A percentile compares a stretch with the other conserved stretches of the same genome.
Evolutionary conservation across 192 early-diverging fungal genomes (phyloP).

Genomic region (Physocladia obscura): DNA sequence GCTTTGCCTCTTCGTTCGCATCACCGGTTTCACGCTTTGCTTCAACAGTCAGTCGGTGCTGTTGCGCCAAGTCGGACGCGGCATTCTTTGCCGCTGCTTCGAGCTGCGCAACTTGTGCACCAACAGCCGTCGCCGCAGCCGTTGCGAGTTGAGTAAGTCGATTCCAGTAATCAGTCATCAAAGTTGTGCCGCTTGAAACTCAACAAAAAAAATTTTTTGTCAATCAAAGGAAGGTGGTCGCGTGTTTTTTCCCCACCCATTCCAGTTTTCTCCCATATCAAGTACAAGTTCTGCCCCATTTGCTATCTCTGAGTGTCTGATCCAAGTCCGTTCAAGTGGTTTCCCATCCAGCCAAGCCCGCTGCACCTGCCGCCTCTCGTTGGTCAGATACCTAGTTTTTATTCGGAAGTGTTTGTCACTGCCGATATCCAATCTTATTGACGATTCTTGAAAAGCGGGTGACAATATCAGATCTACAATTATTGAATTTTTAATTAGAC

Average conservation of each 20-base stretch:
- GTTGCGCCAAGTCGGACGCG: not conserved
- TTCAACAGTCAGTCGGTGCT: constrained; percentile 25
- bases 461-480: not conserved
- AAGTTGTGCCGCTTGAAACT: too few relatives aligned
- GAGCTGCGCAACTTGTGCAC: not conserved
- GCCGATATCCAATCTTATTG: not conserved
- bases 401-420: not conserved
- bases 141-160: not conserved
- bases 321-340: not conserved
- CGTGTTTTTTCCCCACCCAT: not conserved
- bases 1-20: not conserved
- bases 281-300: not conserved
- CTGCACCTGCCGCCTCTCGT: not conserved
- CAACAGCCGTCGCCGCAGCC: not conserved
- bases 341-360: not conserved
- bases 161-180: too few relatives aligned
- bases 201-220: too few relatives aligned
- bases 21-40: constrained; percentile 13
- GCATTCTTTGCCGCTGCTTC: constrained; percentile 5
- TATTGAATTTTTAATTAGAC: not conserved
- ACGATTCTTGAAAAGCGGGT: not conserved
- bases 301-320: not conserved
- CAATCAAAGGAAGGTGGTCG: too few relatives aligned
- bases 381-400: not conserved
- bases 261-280: not conserved